Evolutionary conservation across 1,139 yeast species (phyloP).

Genomic region (Lipomyces yarrowii): DNA sequence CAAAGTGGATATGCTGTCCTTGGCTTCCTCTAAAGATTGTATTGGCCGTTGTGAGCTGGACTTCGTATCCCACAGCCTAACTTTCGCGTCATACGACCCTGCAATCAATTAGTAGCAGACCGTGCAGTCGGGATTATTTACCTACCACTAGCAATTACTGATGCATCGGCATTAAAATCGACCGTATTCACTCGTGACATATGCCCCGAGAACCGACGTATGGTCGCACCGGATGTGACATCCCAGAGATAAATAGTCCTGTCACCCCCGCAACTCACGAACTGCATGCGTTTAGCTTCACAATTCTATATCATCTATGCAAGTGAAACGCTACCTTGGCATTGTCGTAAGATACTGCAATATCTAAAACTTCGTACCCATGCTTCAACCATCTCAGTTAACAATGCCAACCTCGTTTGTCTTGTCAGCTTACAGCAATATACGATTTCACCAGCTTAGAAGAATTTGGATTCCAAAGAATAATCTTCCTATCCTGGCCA

Average conservation of each 20-base stretch:
- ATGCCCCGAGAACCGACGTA: constrained; percentile 42
- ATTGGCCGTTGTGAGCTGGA: constrained; percentile 38
- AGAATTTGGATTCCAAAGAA: constrained; percentile 41
- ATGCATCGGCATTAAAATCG: constrained; percentile 38
- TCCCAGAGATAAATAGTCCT: constrained; percentile 44
- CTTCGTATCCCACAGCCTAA: constrained; percentile 44
- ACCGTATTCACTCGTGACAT: constrained; percentile 41
- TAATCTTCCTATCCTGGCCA: constrained; percentile 41
- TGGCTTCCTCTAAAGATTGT: constrained; percentile 43
- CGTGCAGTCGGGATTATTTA: background rate
- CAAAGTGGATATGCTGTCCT: constrained; percentile 43
- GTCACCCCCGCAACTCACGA: constrained; percentile 46
- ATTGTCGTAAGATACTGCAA: constrained; percentile 40
- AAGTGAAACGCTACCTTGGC: constrained; percentile 25
- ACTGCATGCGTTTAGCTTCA: constrained; percentile 19
- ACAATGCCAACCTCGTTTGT: background rate
- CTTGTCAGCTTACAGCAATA: constrained; percentile 23
- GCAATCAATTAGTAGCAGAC: constrained; percentile 16
- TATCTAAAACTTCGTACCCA: constrained; percentile 42
- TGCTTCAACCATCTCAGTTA: constrained; percentile 31
- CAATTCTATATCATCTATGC: background rate
- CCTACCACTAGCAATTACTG: constrained; percentile 39
- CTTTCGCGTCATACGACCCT: constrained; percentile 44
- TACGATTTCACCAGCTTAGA: constrained; percentile 37
- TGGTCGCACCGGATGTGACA: constrained; percentile 38